Conservation (phyloP, 768 basidiomycete genomes). For the Lactarius sanguifluus region DNA sequence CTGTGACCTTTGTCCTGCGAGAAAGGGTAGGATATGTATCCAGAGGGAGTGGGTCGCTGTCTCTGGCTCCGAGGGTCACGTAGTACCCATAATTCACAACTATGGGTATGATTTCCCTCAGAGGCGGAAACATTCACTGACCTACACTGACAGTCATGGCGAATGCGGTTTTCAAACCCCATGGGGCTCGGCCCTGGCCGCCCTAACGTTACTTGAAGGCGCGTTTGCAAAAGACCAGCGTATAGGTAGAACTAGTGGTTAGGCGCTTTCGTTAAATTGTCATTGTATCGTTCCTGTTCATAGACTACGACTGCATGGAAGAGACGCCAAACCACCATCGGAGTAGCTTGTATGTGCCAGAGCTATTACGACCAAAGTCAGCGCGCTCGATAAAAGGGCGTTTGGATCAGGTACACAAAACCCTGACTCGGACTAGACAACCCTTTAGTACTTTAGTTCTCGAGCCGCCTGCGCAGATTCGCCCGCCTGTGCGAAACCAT, state of each 20-base stretch:
- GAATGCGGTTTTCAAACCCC: constrained; percentile 65
- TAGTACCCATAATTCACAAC: constrained; percentile 57
- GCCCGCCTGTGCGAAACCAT: constrained; percentile 79
- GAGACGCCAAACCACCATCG: constrained; percentile 30
- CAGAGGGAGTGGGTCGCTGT: constrained; percentile 46
- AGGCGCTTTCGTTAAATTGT: background rate
- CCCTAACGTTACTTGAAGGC: constrained; percentile 47
- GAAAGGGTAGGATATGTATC: constrained; percentile 67
- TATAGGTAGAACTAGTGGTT: background rate
- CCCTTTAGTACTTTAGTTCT: constrained; percentile 54
- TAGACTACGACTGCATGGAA: constrained; percentile 3
- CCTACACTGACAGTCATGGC: constrained; percentile 45
- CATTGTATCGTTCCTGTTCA: background rate
- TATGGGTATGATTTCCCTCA: constrained; percentile 52
- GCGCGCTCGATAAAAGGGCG: constrained; percentile 48
- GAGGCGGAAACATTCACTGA: background rate
- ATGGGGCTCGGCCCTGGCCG: constrained; percentile 60
- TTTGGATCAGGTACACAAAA: constrained; percentile 12
- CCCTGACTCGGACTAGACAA: background rate
- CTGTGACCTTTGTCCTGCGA: constrained; percentile 63
- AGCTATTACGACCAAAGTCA: constrained; percentile 39
- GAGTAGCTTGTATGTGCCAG: constrained; percentile 19
- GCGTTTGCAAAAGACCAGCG: constrained; percentile 34
- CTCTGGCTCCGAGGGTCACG: constrained; percentile 31
- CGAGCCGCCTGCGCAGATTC: constrained; percentile 72